These are phyloP conservation scores for Prosopis cineraria DNA, from an alignment of 306 rosid species.

Conservation along the genomic window DNA sequence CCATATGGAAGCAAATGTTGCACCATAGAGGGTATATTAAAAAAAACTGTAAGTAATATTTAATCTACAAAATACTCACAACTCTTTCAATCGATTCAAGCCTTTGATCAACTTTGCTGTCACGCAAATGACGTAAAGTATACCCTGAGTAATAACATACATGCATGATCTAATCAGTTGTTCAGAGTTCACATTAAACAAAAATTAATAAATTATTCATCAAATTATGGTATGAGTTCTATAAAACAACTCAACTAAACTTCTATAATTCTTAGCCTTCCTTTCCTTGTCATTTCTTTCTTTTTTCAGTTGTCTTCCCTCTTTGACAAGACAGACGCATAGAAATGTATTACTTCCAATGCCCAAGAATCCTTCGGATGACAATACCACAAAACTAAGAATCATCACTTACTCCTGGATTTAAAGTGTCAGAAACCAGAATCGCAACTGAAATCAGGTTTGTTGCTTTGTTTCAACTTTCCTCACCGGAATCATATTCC, in stretches of 20 bases:
- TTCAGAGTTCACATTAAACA: neutral
- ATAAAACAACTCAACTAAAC: neutral
- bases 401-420: neutral
- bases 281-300: neutral
- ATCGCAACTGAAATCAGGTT: neutral
- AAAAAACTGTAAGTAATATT: neutral
- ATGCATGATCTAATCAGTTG: neutral
- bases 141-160: constrained; percentile 59
- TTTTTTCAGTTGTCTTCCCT: neutral
- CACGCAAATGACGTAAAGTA: constrained; percentile 76
- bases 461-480: neutral
- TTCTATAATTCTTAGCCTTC: neutral
- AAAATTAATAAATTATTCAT: neutral
- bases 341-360: neutral
- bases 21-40: neutral
- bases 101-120: constrained; percentile 69
- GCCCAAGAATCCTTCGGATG: neutral
- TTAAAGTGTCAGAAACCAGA: neutral
- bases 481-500: neutral
- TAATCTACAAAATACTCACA: constrained; percentile 43
- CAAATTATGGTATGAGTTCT: neutral
- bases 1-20: neutral
- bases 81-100: constrained; percentile 82
- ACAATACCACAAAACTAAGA: neutral
- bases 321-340: neutral